Conservation (phyloP, 2,329 filamentous ascomycete species). For the Cercospora beticola region DNA sequence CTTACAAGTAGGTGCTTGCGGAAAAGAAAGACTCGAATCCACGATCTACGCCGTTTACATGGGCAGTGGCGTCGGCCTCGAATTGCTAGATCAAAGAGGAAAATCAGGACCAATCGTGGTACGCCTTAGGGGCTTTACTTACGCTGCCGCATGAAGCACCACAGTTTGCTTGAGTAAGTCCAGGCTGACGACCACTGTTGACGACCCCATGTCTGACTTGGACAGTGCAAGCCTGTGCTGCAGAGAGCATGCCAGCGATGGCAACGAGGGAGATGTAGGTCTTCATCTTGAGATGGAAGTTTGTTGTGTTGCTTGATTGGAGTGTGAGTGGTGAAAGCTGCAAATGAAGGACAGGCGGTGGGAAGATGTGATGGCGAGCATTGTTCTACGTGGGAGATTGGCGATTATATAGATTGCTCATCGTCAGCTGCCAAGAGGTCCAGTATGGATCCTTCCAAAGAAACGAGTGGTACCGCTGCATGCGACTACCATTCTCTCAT, state of each 20-base stretch:
- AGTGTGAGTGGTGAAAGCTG: not conserved
- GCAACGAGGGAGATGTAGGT: not conserved
- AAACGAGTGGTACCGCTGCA: not conserved
- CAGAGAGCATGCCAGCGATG: not conserved
- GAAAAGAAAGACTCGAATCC: not conserved
- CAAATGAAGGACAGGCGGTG: not conserved
- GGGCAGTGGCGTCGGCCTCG: not conserved
- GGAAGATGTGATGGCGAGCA: not conserved
- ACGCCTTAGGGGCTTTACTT: no score
- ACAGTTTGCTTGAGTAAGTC: not conserved
- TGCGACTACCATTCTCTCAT: not conserved
- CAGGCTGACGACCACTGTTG: not conserved
- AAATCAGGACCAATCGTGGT: no score
- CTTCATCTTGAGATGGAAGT: not conserved
- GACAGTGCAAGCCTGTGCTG: not conserved
- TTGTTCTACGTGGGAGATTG: not conserved
- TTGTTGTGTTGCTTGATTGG: not conserved
- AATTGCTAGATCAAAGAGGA: not conserved
- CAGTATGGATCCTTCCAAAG: not conserved
- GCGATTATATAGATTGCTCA: not conserved
- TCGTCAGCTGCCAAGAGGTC: not conserved
- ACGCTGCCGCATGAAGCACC: not conserved
- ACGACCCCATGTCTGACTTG: not conserved
- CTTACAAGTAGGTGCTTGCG: not conserved
- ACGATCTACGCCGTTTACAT: not conserved